phyloP scores from a whole-genome alignment of 306 rosid species.

The Sechiopsis laciniata region DNA sequence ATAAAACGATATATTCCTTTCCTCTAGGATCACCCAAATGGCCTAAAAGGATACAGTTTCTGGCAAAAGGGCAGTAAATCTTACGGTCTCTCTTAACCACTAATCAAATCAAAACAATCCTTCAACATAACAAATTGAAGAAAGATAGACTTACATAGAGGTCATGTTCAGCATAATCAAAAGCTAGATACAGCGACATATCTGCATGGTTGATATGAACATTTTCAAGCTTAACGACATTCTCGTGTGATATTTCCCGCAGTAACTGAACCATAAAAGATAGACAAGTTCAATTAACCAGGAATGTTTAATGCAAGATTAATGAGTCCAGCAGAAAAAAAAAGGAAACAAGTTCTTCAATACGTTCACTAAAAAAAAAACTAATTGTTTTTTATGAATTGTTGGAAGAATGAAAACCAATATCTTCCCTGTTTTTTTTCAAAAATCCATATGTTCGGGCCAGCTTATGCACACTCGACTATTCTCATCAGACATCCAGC shows the following conservation, averaged over 20 bases:
- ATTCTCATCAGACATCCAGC: too few species aligned
- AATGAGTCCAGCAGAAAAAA: conserved; percentile 13
- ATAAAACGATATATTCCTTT: background rate
- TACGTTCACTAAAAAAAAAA: background rate
- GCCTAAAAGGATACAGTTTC: background rate
- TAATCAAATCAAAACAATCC: conserved; percentile 5
- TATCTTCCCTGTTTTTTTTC: background rate
- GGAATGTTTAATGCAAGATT: background rate
- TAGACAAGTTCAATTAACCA: background rate
- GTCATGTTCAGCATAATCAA: conserved; percentile 93
- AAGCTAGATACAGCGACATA: conserved; percentile 92
- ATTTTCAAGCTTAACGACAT: conserved; percentile 89
- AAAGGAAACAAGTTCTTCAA: background rate
- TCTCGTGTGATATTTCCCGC: conserved; percentile 86
- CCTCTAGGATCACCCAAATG: background rate
- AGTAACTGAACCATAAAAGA: conserved; percentile 54
- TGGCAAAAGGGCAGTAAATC: background rate
- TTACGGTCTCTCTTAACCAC: background rate
- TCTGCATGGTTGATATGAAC: conserved; percentile 90
- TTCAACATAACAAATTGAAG: conserved; percentile 4
- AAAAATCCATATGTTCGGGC: too few species aligned
- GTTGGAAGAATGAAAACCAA: background rate
- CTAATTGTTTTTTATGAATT: background rate
- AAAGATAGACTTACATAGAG: conserved; percentile 64
- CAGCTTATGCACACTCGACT: too few species aligned